phyloP scores from a whole-genome alignment of 2,329 filamentous ascomycete genomes.

The Cryphonectria naterciae region DNA sequence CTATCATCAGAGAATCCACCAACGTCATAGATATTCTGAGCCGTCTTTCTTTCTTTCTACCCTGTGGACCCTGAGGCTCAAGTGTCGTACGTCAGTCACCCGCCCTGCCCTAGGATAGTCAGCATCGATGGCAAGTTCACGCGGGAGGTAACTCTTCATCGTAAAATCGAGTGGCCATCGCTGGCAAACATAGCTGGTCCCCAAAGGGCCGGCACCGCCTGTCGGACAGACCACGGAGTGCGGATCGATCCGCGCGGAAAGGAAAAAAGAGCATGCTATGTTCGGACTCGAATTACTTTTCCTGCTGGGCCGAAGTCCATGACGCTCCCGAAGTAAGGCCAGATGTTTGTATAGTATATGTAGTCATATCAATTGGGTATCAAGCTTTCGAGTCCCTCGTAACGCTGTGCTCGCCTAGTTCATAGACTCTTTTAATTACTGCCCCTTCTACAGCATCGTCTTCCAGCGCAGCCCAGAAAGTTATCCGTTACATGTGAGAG shows the following conservation, averaged over 20 bases:
- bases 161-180: neutral
- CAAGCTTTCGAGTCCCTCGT: neutral
- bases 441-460: neutral
- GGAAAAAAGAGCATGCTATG: neutral
- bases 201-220: neutral
- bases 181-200: neutral
- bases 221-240: neutral
- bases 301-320: conserved; percentile 1
- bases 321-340: neutral
- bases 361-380: neutral
- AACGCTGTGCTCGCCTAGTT: neutral
- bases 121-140: neutral
- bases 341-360: neutral
- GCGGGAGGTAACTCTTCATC: neutral
- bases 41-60: too few relatives aligned
- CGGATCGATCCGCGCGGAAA: conserved; percentile 1
- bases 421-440: neutral
- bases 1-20: neutral
- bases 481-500: too few relatives aligned
- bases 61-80: neutral
- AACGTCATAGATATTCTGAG: conserved; percentile 5
- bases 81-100: conserved; percentile 1
- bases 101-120: neutral
- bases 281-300: neutral
- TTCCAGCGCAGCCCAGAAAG: neutral